These are phyloP conservation scores for Lentinula novae-zelandiae DNA, from an alignment of 1,284 basidiomycete species.

Conservation along the genomic window DNA sequence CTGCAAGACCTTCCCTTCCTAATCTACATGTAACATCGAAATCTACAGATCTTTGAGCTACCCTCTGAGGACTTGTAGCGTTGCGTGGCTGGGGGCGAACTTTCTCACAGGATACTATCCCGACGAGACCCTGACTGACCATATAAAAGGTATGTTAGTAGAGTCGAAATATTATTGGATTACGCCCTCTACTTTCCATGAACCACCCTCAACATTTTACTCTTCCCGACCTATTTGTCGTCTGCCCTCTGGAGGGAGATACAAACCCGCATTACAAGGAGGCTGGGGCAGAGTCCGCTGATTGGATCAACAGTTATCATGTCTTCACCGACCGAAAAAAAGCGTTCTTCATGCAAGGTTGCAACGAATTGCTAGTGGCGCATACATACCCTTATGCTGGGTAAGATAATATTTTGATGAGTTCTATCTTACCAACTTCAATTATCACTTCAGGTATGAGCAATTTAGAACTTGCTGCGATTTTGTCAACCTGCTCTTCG, in stretches of 20 bases:
- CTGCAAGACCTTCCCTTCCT: background rate
- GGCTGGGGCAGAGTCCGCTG: conserved; percentile 51
- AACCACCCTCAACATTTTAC: conserved; percentile 27
- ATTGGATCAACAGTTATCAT: conserved; percentile 61
- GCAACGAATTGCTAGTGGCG: conserved; percentile 60
- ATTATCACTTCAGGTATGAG: conserved; percentile 31
- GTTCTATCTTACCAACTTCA: background rate
- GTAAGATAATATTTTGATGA: conserved; percentile 25
- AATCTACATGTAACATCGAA: conserved; percentile 1
- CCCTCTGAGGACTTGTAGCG: background rate
- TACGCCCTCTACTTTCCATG: background rate
- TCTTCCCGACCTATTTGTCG: conserved; percentile 53
- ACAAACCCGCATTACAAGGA: conserved; percentile 54
- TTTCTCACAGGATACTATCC: background rate
- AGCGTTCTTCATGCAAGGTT: conserved; percentile 55
- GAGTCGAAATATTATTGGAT: background rate
- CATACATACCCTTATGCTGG: conserved; percentile 60
- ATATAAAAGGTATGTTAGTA: conserved; percentile 7
- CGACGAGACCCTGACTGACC: background rate
- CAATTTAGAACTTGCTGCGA: conserved; percentile 31
- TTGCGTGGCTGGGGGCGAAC: background rate
- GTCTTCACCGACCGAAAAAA: conserved; percentile 59
- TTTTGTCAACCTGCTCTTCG: conserved; percentile 52
- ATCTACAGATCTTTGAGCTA: conserved; percentile 8
- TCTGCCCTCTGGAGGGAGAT: conserved; percentile 42